phyloP scores from a whole-genome alignment of 345 rosid genomes.

The Eutrema yunnanense region DNA sequence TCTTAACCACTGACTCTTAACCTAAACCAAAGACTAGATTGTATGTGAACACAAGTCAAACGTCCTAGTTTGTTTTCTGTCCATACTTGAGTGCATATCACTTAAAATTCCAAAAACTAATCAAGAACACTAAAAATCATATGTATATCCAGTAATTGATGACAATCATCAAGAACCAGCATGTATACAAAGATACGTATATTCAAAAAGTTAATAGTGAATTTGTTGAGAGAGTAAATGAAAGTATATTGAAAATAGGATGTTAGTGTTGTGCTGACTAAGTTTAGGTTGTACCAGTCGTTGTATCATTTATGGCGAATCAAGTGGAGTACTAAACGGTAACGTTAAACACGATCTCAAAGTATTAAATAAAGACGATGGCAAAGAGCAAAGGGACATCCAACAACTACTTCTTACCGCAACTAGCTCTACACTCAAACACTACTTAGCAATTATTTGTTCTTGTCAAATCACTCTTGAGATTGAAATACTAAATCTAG shows the following conservation, averaged over 20 bases:
- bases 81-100: slow-evolving; percentile 9
- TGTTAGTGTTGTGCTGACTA: too few species aligned
- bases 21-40: slow-evolving; percentile 27
- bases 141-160: neutral
- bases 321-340: too few species aligned
- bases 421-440: too few species aligned
- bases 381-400: too few species aligned
- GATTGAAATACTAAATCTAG: too few species aligned
- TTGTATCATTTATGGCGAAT: too few species aligned
- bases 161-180: neutral
- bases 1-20: neutral
- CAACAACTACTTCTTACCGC: too few species aligned
- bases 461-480: too few species aligned
- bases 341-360: too few species aligned
- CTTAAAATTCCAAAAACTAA: neutral
- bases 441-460: too few species aligned
- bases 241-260: slow-evolving; percentile 23
- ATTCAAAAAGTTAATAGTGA: slow-evolving; percentile 9
- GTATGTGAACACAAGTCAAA: slow-evolving; percentile 20
- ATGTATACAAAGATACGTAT: neutral
- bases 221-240: slow-evolving; percentile 14
- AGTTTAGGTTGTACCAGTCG: too few species aligned
- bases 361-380: too few species aligned
- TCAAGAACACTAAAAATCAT: neutral
- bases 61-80: neutral